Percentiles rank a stretch among this genome's conserved stretches.
Evolutionary conservation across 2,329 filamentous ascomycete species (phyloP).

Genomic region (Aulographum hederae): DNA sequence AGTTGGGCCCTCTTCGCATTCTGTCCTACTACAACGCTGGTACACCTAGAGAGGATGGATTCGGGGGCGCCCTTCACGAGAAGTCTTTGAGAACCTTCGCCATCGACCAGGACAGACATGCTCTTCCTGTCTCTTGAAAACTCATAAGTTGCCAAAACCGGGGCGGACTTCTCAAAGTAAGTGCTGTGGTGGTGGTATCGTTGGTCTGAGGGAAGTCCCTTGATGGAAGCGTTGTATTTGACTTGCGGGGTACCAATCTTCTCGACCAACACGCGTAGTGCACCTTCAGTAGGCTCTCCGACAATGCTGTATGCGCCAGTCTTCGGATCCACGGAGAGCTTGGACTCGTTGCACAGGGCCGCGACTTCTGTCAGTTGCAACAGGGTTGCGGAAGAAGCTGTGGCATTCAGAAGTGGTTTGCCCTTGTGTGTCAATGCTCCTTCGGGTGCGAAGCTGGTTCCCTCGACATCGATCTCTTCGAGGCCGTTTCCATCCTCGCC

Average conservation of each 20-base stretch:
- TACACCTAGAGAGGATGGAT: slow-evolving; percentile 82
- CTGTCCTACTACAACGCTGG: slow-evolving; percentile 58
- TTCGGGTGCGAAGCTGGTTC: slow-evolving; percentile 77
- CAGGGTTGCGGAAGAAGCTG: slow-evolving; percentile 56
- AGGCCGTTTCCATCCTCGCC: slow-evolving; percentile 54
- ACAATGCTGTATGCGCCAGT: slow-evolving; percentile 60
- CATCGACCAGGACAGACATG: slow-evolving; percentile 85
- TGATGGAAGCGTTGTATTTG: slow-evolving; percentile 32
- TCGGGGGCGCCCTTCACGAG: slow-evolving; percentile 95
- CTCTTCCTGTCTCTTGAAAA: slow-evolving; percentile 97
- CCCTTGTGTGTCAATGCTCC: slow-evolving; percentile 55
- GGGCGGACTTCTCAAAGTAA: slow-evolving; percentile 61
- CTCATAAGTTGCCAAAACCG: slow-evolving; percentile 74
- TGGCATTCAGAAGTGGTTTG: slow-evolving; percentile 48
- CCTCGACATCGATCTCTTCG: slow-evolving; percentile 76
- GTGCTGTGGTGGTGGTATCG: slow-evolving; percentile 67
- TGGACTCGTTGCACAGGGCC: slow-evolving; percentile 76
- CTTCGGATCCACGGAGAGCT: slow-evolving; percentile 64
- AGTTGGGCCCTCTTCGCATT: slow-evolving; percentile 63
- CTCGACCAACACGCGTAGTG: slow-evolving; percentile 75
- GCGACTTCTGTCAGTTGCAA: slow-evolving; percentile 55
- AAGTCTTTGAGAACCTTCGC: slow-evolving; percentile 49
- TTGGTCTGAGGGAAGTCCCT: slow-evolving; percentile 31
- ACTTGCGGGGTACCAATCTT: slow-evolving; percentile 76
- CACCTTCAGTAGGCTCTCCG: slow-evolving; percentile 90